These are phyloP conservation scores for Fusarium nematophilum DNA, from an alignment of 2,329 filamentous ascomycete species.

Conservation along the genomic window DNA sequence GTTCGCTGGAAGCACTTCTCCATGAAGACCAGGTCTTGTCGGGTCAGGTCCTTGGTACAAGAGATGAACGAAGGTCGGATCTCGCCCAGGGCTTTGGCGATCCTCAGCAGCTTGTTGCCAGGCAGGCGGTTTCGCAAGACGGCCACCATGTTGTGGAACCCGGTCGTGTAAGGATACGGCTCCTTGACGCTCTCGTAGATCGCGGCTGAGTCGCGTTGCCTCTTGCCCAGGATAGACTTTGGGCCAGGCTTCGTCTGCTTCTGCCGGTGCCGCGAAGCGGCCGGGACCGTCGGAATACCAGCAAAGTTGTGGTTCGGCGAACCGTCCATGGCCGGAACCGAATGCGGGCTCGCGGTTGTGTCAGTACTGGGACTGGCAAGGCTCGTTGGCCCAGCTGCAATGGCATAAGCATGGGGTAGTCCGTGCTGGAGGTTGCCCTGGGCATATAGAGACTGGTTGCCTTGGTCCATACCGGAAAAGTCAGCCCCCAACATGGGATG, in stretches of 20 bases:
- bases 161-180: conserved; percentile 89
- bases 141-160: conserved; percentile 88
- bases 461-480: conserved; percentile 64
- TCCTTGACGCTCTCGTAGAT: conserved; percentile 92
- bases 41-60: conserved; percentile 87
- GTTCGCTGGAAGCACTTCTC: conserved; percentile 97
- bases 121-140: conserved; percentile 84
- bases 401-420: conserved; percentile 73
- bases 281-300: conserved; percentile 39
- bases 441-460: conserved; percentile 59
- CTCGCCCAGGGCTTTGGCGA: conserved; percentile 87
- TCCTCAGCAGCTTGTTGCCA: conserved; percentile 79
- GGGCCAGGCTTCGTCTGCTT: conserved; percentile 55
- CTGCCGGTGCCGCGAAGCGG: conserved; percentile 54
- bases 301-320: conserved; percentile 56
- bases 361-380: conserved; percentile 74
- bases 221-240: conserved; percentile 67
- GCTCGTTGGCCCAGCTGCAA: conserved; percentile 71
- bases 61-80: conserved; percentile 95
- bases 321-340: conserved; percentile 64
- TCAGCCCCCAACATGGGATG: conserved; percentile 62
- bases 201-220: conserved; percentile 78
- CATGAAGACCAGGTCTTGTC: conserved; percentile 94
- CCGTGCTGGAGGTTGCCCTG: conserved; percentile 71
- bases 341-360: conserved; percentile 70